Conservation (phyloP, 2,329 filamentous ascomycete genomes). For the Aureobasidium melanogenum region DNA sequence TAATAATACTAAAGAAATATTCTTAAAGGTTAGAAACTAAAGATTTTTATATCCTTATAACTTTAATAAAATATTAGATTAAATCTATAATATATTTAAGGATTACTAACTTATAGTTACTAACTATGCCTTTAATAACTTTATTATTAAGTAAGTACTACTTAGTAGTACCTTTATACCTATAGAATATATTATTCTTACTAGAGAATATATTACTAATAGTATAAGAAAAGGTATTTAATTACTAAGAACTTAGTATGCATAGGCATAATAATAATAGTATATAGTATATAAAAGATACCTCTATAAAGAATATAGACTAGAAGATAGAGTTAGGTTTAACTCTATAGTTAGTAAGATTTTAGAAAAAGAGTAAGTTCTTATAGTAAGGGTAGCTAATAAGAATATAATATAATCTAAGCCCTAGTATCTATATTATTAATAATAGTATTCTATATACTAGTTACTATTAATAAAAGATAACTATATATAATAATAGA, state of each 20-base stretch:
- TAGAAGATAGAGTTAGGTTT: neutral
- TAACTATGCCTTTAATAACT: neutral
- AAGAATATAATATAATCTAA: neutral
- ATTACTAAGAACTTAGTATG: too few relatives aligned
- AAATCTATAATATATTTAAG: too few relatives aligned
- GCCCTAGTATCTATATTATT: neutral
- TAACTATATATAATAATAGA: constrained; percentile 1
- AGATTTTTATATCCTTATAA: too few relatives aligned
- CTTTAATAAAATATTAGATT: too few relatives aligned
- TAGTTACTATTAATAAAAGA: neutral
- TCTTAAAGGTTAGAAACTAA: too few relatives aligned
- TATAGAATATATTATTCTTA: neutral
- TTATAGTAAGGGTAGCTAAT: neutral
- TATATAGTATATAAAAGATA: too few relatives aligned
- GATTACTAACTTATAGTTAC: neutral
- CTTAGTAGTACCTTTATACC: neutral
- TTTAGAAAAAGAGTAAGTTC: neutral
- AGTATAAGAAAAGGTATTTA: neutral
- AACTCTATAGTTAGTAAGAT: neutral
- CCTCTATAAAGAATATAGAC: neutral
- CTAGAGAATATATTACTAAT: neutral
- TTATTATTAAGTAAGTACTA: neutral
- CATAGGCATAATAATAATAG: too few relatives aligned
- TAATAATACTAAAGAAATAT: too few relatives aligned
- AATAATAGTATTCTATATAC: neutral